Evolutionary conservation across 345 rosid species (phyloP), one percentile per base, ranked within the genome.

Genomic region (Streptanthus diversifolius): DNA sequence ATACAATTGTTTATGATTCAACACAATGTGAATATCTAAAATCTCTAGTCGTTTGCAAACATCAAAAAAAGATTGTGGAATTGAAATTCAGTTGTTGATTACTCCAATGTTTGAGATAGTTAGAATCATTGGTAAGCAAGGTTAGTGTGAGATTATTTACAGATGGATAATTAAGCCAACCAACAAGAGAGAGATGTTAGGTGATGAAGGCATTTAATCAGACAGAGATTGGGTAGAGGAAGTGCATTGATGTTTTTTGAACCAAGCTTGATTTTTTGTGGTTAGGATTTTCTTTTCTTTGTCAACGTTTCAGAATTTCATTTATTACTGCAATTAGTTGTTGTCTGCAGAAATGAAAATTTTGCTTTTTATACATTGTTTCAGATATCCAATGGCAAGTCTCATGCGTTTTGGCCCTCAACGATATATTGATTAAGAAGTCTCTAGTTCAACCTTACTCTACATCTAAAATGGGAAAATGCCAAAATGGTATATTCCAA

Each of bases 21-120:
- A 68, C 51, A 62, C 41, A 61, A 21, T 75, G 79, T 75, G 74
- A 61, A 75, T 75, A 75, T 60, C 54, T 58, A 37, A 66, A 63
- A 36, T 57, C 53, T 58, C 17, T 74, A 18, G 45, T 66, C 10
- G 68, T 58, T 60, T 67, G 48, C 63, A 32, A 67, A 75, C 37
- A 48, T 30, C 8, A 58, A 32, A 48, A 5, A 58, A 37, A 1
- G 39, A 29, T 18, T 19, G 66, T 74, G 72, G 8, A 43, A 32
- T 36, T 56, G 60, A 66, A 59, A 6, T 14, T 47, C 11, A 3
- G 36, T 36, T 47, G 63, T 56, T 37, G 36, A 0, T 66, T 65
- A 5, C 18, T 32, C 9, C n/a, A 55, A 25, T 33, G 1, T 25
- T 63, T 5, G 62, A 62, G 12, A 51, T 71, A 9, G 68, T 60